A percentile compares a stretch with the other conserved stretches of the same genome.
Evolutionary conservation across 176 grass and related monocot species (phyloP).

Genomic region (Secale cereale): DNA sequence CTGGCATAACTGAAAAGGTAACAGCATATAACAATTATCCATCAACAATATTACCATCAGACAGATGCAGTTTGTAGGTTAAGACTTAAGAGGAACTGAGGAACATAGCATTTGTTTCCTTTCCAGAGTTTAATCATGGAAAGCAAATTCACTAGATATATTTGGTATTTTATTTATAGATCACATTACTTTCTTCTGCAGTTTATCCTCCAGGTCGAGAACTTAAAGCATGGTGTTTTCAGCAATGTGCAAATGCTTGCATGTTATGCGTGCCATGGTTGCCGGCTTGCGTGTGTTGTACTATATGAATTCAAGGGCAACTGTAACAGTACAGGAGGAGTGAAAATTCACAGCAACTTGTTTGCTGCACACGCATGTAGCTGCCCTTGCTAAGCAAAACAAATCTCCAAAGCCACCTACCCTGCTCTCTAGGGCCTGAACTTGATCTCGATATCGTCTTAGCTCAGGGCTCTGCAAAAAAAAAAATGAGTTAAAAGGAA

Average conservation of each 20-base stretch:
- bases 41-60: slow-evolving; percentile 9
- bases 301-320: neutral
- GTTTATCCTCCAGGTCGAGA: neutral
- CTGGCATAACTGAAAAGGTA: slow-evolving; percentile 60
- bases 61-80: slow-evolving; percentile 6
- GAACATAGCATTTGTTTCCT: neutral
- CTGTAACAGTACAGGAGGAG: neutral
- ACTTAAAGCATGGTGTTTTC: neutral
- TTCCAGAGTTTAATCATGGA: neutral
- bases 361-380: neutral
- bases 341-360: slow-evolving; percentile 20
- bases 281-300: neutral
- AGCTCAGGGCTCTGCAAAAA: slow-evolving; percentile 62
- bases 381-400: neutral
- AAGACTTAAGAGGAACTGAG: neutral
- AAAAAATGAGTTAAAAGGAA: slow-evolving; percentile 15
- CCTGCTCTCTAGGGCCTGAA: slow-evolving; percentile 56
- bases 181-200: neutral
- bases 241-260: neutral
- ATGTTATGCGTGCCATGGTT: neutral
- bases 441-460: slow-evolving; percentile 52
- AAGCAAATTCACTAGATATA: neutral
- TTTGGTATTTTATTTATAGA: neutral
- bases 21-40: slow-evolving; percentile 9
- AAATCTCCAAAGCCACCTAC: slow-evolving; percentile 31